A percentile compares a stretch with the other conserved stretches of the same genome.
Conservation (phyloP, 768 basidiomycete species). For the Suillus weaverae region DNA sequence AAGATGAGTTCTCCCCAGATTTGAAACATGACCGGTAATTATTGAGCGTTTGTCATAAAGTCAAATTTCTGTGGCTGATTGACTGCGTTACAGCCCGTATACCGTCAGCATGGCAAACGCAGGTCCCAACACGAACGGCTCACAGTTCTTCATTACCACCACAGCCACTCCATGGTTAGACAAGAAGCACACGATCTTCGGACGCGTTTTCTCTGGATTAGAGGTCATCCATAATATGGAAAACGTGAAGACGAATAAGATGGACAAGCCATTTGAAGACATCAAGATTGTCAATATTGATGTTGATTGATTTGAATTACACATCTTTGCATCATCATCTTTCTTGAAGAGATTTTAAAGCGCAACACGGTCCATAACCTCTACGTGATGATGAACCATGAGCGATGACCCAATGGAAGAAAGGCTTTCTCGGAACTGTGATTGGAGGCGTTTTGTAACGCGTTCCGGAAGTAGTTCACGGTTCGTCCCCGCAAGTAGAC, state of each 20-base stretch:
- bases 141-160: conserved; percentile 98
- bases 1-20: conserved; percentile 90
- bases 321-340: conserved; percentile 2
- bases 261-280: conserved; percentile 90
- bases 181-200: conserved; percentile 91
- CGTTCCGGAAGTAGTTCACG: conserved; percentile 17
- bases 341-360: conserved; percentile 32
- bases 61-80: background rate
- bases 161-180: conserved; percentile 93
- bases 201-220: conserved; percentile 80
- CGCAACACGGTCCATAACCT: conserved; percentile 48
- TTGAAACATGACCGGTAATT: conserved; percentile 85
- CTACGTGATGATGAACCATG: conserved; percentile 32
- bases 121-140: conserved; percentile 88
- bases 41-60: background rate
- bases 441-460: conserved; percentile 33
- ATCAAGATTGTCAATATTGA: conserved; percentile 86
- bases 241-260: conserved; percentile 81
- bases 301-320: conserved; percentile 50
- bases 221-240: conserved; percentile 93
- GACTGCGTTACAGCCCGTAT: conserved; percentile 64
- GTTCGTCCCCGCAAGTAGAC: conserved; percentile 15
- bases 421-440: conserved; percentile 37
- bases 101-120: conserved; percentile 96
- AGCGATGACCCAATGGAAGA: conserved; percentile 19